A percentile compares a stretch with the other conserved stretches of the same genome.
phyloP scores from a whole-genome alignment of 352 stramenopile species.

The Halophytophthora polymorphica region DNA sequence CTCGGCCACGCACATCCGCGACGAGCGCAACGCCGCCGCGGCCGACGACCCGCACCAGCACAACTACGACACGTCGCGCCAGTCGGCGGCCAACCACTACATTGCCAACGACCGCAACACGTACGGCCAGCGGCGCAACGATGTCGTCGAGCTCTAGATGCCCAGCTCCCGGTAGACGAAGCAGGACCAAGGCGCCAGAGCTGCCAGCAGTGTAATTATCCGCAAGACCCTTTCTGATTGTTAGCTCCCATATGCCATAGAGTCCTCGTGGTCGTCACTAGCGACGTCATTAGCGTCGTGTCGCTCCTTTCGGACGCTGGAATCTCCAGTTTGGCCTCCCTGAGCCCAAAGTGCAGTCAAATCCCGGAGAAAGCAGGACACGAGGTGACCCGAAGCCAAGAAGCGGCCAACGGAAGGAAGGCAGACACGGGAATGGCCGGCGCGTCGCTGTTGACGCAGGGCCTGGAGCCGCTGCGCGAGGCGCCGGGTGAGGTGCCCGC shows the following conservation, averaged over 20 bases:
- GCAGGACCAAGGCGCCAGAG: background rate
- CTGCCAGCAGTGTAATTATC: background rate
- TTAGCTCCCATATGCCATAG: no score
- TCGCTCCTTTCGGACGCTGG: no score
- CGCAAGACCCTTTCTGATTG: background rate
- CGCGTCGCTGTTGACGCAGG: conserved; percentile 46
- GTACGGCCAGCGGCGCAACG: conserved; percentile 48
- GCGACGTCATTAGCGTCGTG: no score
- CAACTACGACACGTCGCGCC: conserved; percentile 38
- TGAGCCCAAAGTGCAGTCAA: conserved; percentile 14
- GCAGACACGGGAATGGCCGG: conserved; percentile 3
- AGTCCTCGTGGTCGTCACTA: no score
- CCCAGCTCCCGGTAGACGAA: conserved; percentile 2
- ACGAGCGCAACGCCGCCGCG: conserved; percentile 7
- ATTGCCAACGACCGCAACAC: conserved; percentile 36
- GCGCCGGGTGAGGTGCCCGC: conserved; percentile 25
- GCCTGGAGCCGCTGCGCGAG: conserved; percentile 29
- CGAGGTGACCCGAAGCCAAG: no score
- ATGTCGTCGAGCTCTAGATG: conserved; percentile 56
- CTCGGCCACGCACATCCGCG: conserved; percentile 45
- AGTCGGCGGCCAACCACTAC: conserved; percentile 50
- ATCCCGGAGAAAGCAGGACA: conserved; percentile 1
- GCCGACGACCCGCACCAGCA: conserved; percentile 33
- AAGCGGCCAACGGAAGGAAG: background rate
- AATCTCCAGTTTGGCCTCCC: no score